Base-by-base conservation (phyloP, 2,329 filamentous ascomycete genomes). In the Curvularia hawaiiensis region DNA sequence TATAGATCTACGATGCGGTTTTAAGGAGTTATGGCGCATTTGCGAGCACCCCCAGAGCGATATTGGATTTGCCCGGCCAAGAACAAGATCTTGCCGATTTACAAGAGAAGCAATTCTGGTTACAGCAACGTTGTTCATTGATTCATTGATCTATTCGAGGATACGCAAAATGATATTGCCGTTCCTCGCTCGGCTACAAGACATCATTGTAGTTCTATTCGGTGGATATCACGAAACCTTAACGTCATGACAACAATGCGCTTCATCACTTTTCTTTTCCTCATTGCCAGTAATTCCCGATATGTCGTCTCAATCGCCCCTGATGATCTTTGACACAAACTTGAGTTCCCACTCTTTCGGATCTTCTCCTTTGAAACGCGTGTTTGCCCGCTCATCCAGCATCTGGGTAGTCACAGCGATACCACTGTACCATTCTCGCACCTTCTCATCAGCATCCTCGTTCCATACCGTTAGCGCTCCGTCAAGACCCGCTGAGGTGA, bases 281-380 rank as follows among this genome's bases (percentile, higher is more conserved):
- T 44, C 31, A 12, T 30, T 24, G 9, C 10, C 28, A 3, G n/a
- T 35, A 33, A 1, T n/a, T 18, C 6, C 18, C 8, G 6, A 47
- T 20, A 11, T 35, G 30, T 26, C 28, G 14, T 6, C 12, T 61
- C 54, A 70, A 43, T 70, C 66, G 0, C 67, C 67, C 28, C 67
- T 53, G 8, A 76, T 72, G 43, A 76, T 74, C 59, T 76, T 76
- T 1, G 70, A 64, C n/a, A 72, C 63, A 60, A 67, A 75, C 56
- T 75, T 75, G 44, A 74, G 45, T 54, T 77, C 74, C 75, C 75
- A 77, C 52, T 77, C 75, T 35, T 59, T 59, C 4, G 70, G 63
- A 46, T 72, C 67, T 24, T 66, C 61, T 6, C 75, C 75, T 10
- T 63, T 52, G 41, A 74, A 77, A 8, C 61, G 54, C 8, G 72